Percentiles rank a stretch among this genome's conserved stretches.
These are phyloP conservation scores for Lepiota venenata DNA, from an alignment of 768 basidiomycete species.

Conservation along the genomic window DNA sequence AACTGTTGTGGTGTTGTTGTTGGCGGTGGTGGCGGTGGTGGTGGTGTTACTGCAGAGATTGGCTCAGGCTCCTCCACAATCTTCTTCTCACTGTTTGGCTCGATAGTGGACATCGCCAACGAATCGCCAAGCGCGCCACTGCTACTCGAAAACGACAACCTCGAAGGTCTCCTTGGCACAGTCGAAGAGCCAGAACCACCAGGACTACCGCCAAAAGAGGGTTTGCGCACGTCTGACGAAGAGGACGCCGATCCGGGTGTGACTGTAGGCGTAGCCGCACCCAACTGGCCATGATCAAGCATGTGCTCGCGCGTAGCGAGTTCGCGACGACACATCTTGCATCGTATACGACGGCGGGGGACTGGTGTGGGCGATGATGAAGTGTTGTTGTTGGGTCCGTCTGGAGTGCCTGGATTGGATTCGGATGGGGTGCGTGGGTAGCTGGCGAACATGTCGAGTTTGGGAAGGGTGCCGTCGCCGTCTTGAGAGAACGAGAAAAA, in stretches of 20 bases:
- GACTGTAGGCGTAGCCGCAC: slow-evolving; percentile 57
- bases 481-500: slow-evolving; percentile 38
- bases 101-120: slow-evolving; percentile 38
- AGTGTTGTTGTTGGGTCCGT: slow-evolving; percentile 55
- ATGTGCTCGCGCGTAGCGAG: slow-evolving; percentile 91
- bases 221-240: slow-evolving; percentile 25
- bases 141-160: slow-evolving; percentile 3
- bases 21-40: too few relatives aligned
- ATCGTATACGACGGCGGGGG: slow-evolving; percentile 65
- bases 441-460: slow-evolving; percentile 74
- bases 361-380: slow-evolving; percentile 37
- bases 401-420: slow-evolving; percentile 58
- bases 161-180: slow-evolving; percentile 8
- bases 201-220: slow-evolving; percentile 2
- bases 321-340: slow-evolving; percentile 90
- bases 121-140: slow-evolving; percentile 26
- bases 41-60: neutral
- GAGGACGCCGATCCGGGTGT: slow-evolving; percentile 35
- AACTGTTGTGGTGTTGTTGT: too few relatives aligned
- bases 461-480: slow-evolving; percentile 65
- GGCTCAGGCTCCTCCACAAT: neutral
- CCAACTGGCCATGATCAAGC: slow-evolving; percentile 84
- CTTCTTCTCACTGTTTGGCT: slow-evolving; percentile 14
- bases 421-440: slow-evolving; percentile 64
- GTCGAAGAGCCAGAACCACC: neutral